Evolutionary conservation across 2,329 filamentous ascomycete genomes (phyloP).

Genomic region (Pseudocercospora cruenta): DNA sequence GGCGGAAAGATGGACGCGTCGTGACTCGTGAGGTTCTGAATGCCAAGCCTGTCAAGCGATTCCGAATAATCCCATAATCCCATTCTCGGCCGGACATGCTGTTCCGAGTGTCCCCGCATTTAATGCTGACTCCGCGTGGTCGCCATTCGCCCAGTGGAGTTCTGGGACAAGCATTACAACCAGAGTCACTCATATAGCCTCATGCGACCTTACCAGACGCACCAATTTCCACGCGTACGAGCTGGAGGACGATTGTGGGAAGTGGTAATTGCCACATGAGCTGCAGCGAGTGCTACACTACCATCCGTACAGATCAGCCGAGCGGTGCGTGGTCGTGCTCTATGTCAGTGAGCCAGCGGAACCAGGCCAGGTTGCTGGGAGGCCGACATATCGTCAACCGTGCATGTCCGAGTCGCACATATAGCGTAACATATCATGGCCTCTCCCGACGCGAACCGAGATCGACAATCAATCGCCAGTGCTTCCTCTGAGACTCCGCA

Average conservation of each 20-base stretch:
- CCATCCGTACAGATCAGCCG: background rate
- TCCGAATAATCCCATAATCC: too few species aligned
- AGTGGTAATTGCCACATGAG: background rate
- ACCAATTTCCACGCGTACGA: background rate
- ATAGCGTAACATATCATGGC: background rate
- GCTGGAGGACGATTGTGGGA: background rate
- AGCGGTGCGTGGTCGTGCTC: background rate
- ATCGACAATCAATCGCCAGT: conserved; percentile 8
- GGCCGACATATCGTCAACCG: background rate
- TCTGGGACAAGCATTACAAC: background rate
- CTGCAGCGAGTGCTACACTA: background rate
- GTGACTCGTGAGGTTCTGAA: background rate
- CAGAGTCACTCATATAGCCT: background rate
- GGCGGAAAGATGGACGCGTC: background rate
- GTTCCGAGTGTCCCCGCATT: background rate
- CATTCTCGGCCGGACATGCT: background rate
- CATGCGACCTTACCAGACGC: background rate
- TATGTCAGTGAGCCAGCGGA: background rate
- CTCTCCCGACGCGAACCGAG: background rate
- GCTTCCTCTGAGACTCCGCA: background rate
- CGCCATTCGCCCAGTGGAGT: background rate
- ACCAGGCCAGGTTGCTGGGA: conserved; percentile 3
- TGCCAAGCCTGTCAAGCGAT: background rate
- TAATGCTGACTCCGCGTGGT: background rate
- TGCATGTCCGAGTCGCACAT: background rate